These are phyloP conservation scores for Neoboletus subvelutipes DNA, from an alignment of 768 basidiomycete species.

Conservation along the genomic window DNA sequence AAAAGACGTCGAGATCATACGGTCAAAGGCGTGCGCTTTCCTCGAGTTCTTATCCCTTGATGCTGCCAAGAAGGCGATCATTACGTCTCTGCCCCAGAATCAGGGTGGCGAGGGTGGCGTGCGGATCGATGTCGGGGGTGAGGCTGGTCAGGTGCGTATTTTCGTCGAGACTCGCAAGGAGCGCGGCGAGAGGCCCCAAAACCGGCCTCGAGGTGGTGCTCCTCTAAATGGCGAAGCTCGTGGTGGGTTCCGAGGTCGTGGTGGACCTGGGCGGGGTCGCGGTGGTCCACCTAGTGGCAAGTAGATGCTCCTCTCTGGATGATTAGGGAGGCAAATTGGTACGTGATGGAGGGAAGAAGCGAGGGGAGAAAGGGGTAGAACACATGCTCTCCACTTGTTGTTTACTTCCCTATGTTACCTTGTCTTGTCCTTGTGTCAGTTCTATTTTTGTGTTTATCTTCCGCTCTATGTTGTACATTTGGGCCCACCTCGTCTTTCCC, in stretches of 20 bases:
- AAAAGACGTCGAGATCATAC: conserved; percentile 88
- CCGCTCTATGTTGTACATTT: conserved; percentile 17
- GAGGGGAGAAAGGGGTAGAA: background rate
- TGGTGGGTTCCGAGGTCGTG: conserved; percentile 48
- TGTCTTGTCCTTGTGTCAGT: conserved; percentile 12
- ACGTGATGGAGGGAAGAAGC: background rate
- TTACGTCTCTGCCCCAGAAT: conserved; percentile 56
- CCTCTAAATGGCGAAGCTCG: conserved; percentile 50
- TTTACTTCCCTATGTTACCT: conserved; percentile 14
- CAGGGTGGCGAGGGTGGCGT: conserved; percentile 92
- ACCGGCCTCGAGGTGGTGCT: conserved; percentile 59
- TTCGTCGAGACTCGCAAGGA: conserved; percentile 90
- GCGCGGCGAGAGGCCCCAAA: conserved; percentile 73
- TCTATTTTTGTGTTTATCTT: conserved; percentile 3
- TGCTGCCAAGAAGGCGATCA: conserved; percentile 82
- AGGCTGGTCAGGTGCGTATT: conserved; percentile 53
- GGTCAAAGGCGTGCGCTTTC: conserved; percentile 89
- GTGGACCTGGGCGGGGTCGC: conserved; percentile 44
- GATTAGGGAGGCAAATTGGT: conserved; percentile 2
- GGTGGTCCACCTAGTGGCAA: conserved; percentile 33
- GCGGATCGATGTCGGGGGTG: conserved; percentile 65
- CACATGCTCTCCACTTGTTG: conserved; percentile 7
- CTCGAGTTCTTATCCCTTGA: conserved; percentile 82
- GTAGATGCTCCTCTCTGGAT: conserved; percentile 10
- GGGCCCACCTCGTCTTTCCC: conserved; percentile 4